These are phyloP conservation scores for Ophiostoma sp. DNA, from an alignment of 2,329 filamentous ascomycete genomes.

Conservation along the genomic window DNA sequence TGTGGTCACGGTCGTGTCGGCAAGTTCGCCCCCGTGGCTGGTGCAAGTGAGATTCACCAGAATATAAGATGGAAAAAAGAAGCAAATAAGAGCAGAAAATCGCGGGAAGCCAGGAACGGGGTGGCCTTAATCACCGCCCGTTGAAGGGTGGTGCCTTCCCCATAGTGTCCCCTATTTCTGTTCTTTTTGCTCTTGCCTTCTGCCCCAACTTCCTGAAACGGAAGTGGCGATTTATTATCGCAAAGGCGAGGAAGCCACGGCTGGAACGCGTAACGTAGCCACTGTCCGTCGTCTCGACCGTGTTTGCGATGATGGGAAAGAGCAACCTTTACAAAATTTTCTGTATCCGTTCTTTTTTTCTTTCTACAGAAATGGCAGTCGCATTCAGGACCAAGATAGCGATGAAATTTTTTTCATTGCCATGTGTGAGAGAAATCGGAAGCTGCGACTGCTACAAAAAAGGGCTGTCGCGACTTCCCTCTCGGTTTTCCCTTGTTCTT, in stretches of 20 bases:
- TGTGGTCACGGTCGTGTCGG: background rate
- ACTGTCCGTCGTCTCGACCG: background rate
- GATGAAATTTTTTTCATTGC: background rate
- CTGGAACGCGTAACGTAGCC: slow-evolving; percentile 13
- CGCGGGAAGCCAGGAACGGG: background rate
- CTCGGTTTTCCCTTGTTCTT: background rate
- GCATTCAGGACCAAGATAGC: background rate
- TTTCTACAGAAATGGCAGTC: background rate
- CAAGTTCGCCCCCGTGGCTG: background rate
- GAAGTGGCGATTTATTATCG: slow-evolving; percentile 15
- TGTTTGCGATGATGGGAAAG: background rate
- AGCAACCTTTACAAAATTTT: background rate
- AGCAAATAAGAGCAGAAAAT: background rate
- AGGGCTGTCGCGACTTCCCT: background rate
- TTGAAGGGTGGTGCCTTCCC: background rate
- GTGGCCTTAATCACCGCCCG: background rate
- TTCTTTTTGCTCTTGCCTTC: background rate
- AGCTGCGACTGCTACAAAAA: background rate
- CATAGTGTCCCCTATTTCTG: background rate
- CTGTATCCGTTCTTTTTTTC: no score
- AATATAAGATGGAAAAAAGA: background rate
- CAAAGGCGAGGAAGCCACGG: background rate
- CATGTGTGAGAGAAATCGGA: background rate
- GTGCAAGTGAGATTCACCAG: background rate
- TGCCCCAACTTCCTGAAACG: slow-evolving; percentile 14